These are phyloP conservation scores for Myochromella boudieri DNA, from an alignment of 768 basidiomycete species.

Conservation along the genomic window DNA sequence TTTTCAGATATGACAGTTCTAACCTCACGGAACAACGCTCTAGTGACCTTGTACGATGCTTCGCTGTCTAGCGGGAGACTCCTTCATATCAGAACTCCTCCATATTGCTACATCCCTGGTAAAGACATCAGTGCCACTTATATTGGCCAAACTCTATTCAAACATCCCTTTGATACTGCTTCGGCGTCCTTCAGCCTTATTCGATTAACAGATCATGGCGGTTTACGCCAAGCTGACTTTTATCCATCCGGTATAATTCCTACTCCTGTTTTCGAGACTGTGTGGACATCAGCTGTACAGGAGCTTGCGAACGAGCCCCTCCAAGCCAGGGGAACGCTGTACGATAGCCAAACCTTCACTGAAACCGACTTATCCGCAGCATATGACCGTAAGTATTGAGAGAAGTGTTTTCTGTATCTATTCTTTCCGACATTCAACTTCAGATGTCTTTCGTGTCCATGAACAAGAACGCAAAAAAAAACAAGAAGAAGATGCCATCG, in stretches of 20 bases:
- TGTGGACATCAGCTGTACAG: slow-evolving; percentile 41
- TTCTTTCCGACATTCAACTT: neutral
- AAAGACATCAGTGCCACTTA: slow-evolving; percentile 22
- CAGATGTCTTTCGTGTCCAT: slow-evolving; percentile 24
- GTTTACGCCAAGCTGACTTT: slow-evolving; percentile 45
- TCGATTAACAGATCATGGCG: slow-evolving; percentile 47
- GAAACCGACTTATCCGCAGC: slow-evolving; percentile 48
- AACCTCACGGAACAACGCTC: slow-evolving; percentile 55
- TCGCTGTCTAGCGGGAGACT: slow-evolving; percentile 38
- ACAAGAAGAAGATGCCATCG: slow-evolving; percentile 36
- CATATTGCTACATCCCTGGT: slow-evolving; percentile 42
- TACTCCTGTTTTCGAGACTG: slow-evolving; percentile 21
- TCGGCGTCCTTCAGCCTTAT: slow-evolving; percentile 36
- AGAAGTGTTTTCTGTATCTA: too few species aligned
- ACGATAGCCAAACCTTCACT: slow-evolving; percentile 42
- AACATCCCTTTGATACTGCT: slow-evolving; percentile 23
- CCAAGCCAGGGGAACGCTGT: slow-evolving; percentile 38
- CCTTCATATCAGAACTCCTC: slow-evolving; percentile 42
- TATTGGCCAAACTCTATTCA: slow-evolving; percentile 34
- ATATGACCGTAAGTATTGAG: slow-evolving; percentile 52
- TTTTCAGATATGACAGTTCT: slow-evolving; percentile 53
- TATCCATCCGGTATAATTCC: slow-evolving; percentile 13
- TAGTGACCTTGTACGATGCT: slow-evolving; percentile 68
- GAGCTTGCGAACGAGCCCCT: slow-evolving; percentile 30
- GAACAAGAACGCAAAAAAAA: slow-evolving; percentile 21